Evolutionary conservation across 306 rosid genomes (phyloP), one percentile per base, ranked within the genome.

Genomic region (Pterocarpus santalinus): DNA sequence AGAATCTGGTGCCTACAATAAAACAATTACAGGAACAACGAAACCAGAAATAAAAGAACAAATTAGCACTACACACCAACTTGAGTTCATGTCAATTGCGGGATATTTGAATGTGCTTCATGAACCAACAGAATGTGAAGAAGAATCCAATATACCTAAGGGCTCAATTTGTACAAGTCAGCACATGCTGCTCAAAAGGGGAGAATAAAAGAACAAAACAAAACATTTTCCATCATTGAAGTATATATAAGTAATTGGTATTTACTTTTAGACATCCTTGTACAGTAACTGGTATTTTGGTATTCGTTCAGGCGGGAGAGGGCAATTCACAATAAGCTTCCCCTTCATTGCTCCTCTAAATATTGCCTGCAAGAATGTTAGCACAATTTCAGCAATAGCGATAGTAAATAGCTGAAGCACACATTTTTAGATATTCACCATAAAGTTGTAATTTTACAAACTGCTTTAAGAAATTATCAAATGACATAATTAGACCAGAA

Each of bases 271-370:
- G 34, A 90, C 89, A 87, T 89, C 94, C 75, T 87, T 92, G 90
- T 83, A 92, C 12, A 90, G 78, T 86, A 94, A 74, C 78, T 89
- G 98, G 76, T 87, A 94, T 66, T 86, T 92, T 11, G 97, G 93
- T 73, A 90, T 80, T 62, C 85, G 75, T 51, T 92, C 96, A 0
- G 91, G 83, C 0, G 97, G 94, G 73, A 92, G 81, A 2, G 97
- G 98, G 66, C 93, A 92, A 71, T 43, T 75, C 70, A 92, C 98
- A 66, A 94, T 94, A 28, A 94, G 89, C 86, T 94, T 94, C 56
- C 97, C 97, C 44, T 90, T 92, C 97, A 94, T 92, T 4, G 94
- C 96, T 77, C 97, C 96, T 79, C 97, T 89, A 74, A 85, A 94
- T 83, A 90, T 89, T 73, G 96, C 92, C 94, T 92, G 89, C 71